Evolutionary conservation across 2,329 filamentous ascomycete genomes (phyloP), one percentile per base, ranked within the genome.

Genomic region (Nothophoma quercina): DNA sequence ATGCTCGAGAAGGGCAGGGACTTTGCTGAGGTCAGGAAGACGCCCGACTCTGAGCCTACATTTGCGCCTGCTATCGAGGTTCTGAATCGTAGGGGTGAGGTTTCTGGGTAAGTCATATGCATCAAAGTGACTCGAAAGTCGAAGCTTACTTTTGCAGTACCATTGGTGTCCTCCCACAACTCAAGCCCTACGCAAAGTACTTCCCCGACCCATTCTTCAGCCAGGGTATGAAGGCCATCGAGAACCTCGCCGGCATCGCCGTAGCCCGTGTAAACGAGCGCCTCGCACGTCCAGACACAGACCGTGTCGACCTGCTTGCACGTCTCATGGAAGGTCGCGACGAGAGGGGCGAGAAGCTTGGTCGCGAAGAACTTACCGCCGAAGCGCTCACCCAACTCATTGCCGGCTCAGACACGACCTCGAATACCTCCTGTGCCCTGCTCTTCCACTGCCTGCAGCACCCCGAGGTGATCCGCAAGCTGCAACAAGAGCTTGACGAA

Each of bases 371-470:
- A 71, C 81, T 96, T 44, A 96, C 91, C 0, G 91, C 91, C 28
- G 93, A 96, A 77, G 92, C 92, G 0, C 79, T 96, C 21, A 96
- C 92, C 0, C 92, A 96, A 73, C 83, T 96, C 33, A 96, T 92
- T 63, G 89, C 89, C 1, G 89, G 89, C 21, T 87, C 83, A 34
- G 89, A 92, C 72, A 92, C 89, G 0, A 91, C 88, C 0, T 88
- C 85, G 43, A 92, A 91, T 77, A 88, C 92, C 0, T 88, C 88
- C 2, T 96, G 92, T 68, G 91, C 91, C 0, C 81, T 96, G 29
- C 81, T 96, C 0, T 96, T 88, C 78, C 90, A 92, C 79, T 86
- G 85, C 23, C 78, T 87, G 4, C 79, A 82, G 32, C 89, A 89
- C 1, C 89, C 90, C 0, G 81, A 87, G 1, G 89, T 95, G 0